Evolutionary conservation across 495 filamentous ascomycete species (phyloP).

Genomic region (Annulohypoxylon maeteangense): DNA sequence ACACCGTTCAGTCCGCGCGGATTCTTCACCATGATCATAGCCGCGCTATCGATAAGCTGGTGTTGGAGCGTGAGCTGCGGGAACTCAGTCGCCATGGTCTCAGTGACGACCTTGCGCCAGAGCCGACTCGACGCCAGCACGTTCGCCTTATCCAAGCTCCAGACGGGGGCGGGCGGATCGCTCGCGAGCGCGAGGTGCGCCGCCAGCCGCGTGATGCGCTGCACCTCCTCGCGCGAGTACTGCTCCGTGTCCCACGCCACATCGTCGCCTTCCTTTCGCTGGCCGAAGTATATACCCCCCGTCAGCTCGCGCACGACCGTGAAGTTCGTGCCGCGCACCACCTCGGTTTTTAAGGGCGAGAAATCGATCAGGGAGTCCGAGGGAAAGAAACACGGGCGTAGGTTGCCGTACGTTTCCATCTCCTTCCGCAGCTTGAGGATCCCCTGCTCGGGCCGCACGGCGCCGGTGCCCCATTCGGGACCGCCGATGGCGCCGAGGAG

Average conservation of each 20-base stretch:
- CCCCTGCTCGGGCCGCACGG: slow-evolving; percentile 93
- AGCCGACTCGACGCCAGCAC: slow-evolving; percentile 90
- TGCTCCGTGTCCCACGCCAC: slow-evolving; percentile 89
- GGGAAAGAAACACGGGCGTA: slow-evolving; percentile 97
- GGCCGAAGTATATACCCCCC: slow-evolving; percentile 96
- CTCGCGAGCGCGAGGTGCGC: slow-evolving; percentile 82
- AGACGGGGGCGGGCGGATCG: slow-evolving; percentile 83
- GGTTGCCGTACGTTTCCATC: slow-evolving; percentile 94
- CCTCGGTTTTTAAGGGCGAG: slow-evolving; percentile 87
- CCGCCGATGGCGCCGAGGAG: slow-evolving; percentile 96
- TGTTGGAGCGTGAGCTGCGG: slow-evolving; percentile 85
- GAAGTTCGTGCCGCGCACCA: slow-evolving; percentile 92
- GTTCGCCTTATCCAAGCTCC: slow-evolving; percentile 96
- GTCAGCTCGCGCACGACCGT: slow-evolving; percentile 95
- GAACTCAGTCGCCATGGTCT: slow-evolving; percentile 87
- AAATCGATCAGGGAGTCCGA: slow-evolving; percentile 85
- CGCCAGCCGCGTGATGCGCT: slow-evolving; percentile 86
- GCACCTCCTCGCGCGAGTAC: slow-evolving; percentile 87
- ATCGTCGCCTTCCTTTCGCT: slow-evolving; percentile 85
- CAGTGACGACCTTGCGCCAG: slow-evolving; percentile 88
- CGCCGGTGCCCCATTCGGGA: slow-evolving; percentile 94
- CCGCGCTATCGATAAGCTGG: slow-evolving; percentile 94
- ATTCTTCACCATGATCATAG: slow-evolving; percentile 98
- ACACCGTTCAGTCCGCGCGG: slow-evolving; percentile 91
- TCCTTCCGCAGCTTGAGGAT: slow-evolving; percentile 93